Percentiles rank a stretch among this genome's conserved stretches.
phyloP scores from a whole-genome alignment of 176 grass and related monocot species.

The Pontederia paniculata region DNA sequence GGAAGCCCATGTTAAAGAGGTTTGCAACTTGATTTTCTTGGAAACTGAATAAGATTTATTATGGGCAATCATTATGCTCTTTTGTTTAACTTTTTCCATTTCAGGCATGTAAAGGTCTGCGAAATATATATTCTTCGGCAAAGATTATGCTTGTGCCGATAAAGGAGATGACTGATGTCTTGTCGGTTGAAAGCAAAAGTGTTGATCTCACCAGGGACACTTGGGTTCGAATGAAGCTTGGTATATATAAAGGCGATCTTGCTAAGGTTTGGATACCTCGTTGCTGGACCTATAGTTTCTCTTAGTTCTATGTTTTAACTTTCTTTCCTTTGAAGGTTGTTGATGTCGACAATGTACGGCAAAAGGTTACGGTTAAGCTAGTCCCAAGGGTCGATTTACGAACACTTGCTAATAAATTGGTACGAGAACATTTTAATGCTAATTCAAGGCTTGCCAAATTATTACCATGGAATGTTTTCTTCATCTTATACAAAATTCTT shows the following conservation, averaged over 20 bases:
- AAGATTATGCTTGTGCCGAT: slow-evolving; percentile 86
- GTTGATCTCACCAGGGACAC: slow-evolving; percentile 83
- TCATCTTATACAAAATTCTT: slow-evolving; percentile 4
- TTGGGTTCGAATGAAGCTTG: slow-evolving; percentile 96
- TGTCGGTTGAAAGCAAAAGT: slow-evolving; percentile 90
- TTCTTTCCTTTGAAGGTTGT: slow-evolving; percentile 54
- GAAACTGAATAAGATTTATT: too few relatives aligned
- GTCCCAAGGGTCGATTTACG: slow-evolving; percentile 95
- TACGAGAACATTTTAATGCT: slow-evolving; percentile 26
- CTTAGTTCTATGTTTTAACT: slow-evolving; percentile 7
- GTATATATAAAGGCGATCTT: slow-evolving; percentile 95
- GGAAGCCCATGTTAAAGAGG: slow-evolving; percentile 97
- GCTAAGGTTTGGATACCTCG: slow-evolving; percentile 47
- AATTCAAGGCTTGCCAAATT: too few relatives aligned
- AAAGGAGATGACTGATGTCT: slow-evolving; percentile 97
- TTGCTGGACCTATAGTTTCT: slow-evolving; percentile 4
- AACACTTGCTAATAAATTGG: slow-evolving; percentile 84
- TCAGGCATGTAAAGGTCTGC: slow-evolving; percentile 82
- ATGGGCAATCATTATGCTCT: too few relatives aligned
- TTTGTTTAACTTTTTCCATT: slow-evolving; percentile 7
- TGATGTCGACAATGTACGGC: slow-evolving; percentile 92
- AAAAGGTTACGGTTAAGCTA: slow-evolving; percentile 76
- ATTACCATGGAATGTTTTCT: too few relatives aligned
- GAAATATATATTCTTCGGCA: slow-evolving; percentile 71
- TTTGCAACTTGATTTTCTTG: slow-evolving; percentile 9